These are phyloP conservation scores for Cladophialophora yegresii DNA, from an alignment of 2,329 filamentous ascomycete genomes.

Conservation along the genomic window DNA sequence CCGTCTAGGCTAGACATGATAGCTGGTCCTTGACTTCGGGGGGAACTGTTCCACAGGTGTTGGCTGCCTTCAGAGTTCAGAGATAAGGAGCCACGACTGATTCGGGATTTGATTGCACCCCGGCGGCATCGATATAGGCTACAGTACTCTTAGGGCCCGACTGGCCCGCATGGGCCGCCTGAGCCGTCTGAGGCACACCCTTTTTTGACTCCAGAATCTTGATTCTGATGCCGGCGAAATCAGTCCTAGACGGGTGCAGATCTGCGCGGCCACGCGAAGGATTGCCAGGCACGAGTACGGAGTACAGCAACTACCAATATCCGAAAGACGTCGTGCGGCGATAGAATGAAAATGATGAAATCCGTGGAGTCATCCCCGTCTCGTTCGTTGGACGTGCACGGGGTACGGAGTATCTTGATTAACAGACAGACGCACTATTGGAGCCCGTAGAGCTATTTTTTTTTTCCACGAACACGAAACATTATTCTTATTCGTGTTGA, in stretches of 20 bases:
- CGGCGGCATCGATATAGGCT: background rate
- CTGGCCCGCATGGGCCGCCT: background rate
- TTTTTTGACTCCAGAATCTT: constrained; percentile 5
- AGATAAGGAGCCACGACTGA: background rate
- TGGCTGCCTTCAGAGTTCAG: background rate
- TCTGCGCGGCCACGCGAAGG: constrained; percentile 16
- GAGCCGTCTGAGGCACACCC: background rate
- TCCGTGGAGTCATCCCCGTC: background rate
- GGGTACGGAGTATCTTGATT: too few relatives aligned
- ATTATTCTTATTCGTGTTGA: background rate
- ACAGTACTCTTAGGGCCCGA: background rate
- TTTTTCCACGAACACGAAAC: background rate
- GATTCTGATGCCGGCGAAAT: constrained; percentile 7
- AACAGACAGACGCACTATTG: background rate
- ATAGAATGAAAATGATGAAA: background rate
- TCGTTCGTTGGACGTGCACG: background rate
- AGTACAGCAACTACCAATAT: background rate
- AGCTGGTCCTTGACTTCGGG: background rate
- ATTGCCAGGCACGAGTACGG: constrained; percentile 19
- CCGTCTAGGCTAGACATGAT: background rate
- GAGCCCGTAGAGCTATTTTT: background rate
- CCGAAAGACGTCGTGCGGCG: background rate
- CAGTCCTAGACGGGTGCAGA: constrained; percentile 6
- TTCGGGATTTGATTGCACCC: background rate
- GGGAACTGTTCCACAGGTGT: background rate